phyloP scores from a whole-genome alignment of 192 early-diverging fungal genomes.

The Coemansia pectinata region DNA sequence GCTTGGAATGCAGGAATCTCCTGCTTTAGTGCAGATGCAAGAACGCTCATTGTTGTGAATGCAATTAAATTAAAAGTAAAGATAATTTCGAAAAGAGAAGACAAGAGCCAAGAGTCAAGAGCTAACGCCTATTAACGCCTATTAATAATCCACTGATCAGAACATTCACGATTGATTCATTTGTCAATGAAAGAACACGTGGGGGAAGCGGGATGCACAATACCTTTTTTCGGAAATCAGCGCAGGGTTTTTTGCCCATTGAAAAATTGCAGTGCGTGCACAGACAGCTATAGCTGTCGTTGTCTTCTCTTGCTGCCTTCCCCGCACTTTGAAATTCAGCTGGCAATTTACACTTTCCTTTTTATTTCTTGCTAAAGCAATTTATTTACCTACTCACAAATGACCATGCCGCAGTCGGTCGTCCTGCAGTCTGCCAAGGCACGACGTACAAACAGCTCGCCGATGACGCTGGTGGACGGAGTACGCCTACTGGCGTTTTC shows the following conservation, averaged over 20 bases:
- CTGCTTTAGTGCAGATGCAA: slow-evolving; percentile 33
- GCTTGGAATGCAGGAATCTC: slow-evolving; percentile 37
- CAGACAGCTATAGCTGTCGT: too few relatives aligned
- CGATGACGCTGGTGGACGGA: slow-evolving; percentile 33
- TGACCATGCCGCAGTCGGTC: slow-evolving; percentile 11
- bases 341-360: background rate
- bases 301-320: background rate
- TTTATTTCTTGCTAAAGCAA: background rate
- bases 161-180: background rate
- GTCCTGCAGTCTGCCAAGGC: background rate
- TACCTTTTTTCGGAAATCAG: too few relatives aligned
- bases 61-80: background rate
- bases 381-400: background rate
- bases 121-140: background rate
- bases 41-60: slow-evolving; percentile 37
- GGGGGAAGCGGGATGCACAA: background rate
- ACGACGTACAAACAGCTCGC: slow-evolving; percentile 49
- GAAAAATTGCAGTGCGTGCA: too few relatives aligned
- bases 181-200: background rate
- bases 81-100: background rate
- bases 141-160: background rate
- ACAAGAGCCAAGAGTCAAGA: background rate
- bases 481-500: slow-evolving; percentile 33
- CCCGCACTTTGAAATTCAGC: background rate
- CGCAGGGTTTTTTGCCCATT: too few relatives aligned